Conservation (phyloP, 495 filamentous ascomycete genomes). For the Apodospora peruviana region DNA sequence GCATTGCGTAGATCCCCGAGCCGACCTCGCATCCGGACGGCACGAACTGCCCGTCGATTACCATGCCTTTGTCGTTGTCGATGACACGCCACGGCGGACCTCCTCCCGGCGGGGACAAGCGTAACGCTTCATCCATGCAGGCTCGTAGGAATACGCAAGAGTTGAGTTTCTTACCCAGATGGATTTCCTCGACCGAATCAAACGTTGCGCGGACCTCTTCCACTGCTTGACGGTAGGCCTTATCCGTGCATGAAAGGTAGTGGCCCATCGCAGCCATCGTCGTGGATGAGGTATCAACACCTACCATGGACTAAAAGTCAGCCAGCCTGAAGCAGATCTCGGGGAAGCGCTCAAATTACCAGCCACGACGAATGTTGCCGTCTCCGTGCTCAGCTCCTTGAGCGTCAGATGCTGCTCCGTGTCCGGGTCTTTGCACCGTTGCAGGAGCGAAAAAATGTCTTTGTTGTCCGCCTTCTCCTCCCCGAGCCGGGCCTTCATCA, state of each 20-base stretch:
- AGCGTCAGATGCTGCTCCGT: neutral
- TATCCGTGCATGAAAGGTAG: neutral
- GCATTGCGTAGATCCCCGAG: too few species aligned
- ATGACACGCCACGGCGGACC: neutral
- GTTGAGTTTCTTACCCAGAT: neutral
- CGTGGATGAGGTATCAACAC: neutral
- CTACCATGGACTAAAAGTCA: too few species aligned
- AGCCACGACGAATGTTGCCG: neutral
- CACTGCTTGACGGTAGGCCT: neutral
- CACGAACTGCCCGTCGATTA: too few species aligned
- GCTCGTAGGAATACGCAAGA: neutral
- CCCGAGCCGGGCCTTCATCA: neutral
- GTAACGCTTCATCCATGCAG: neutral
- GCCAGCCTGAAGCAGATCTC: too few species aligned
- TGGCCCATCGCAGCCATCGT: neutral
- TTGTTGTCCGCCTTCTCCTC: neutral
- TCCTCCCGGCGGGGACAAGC: neutral
- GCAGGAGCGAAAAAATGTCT: neutral
- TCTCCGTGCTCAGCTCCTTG: neutral
- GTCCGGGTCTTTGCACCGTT: neutral
- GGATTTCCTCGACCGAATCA: neutral
- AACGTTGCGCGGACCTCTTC: neutral
- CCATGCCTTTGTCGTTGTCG: neutral
- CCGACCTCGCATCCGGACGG: too few species aligned
- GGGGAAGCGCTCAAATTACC: too few species aligned